A percentile compares a stretch with the other conserved stretches of the same genome.
These are phyloP conservation scores for Rhizopogon sp. DNA, from an alignment of 768 basidiomycete species.

Conservation along the genomic window DNA sequence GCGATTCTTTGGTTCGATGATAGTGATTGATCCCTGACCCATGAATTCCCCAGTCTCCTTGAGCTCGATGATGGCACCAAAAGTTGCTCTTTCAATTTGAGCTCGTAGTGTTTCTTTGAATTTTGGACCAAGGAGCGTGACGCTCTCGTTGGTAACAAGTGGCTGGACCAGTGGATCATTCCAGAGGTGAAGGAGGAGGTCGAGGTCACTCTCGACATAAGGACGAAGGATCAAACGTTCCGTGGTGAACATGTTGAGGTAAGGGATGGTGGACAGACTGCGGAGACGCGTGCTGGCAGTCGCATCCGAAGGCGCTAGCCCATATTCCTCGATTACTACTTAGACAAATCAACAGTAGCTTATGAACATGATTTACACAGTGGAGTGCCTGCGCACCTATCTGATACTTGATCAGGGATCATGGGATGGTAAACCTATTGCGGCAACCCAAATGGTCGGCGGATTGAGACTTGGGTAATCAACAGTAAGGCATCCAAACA, in stretches of 20 bases:
- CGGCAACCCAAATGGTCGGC: background rate
- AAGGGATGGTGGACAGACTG: background rate
- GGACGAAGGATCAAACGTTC: constrained; percentile 29
- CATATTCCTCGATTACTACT: background rate
- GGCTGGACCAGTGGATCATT: constrained; percentile 24
- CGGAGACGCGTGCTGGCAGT: too few species aligned
- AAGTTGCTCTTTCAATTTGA: constrained; percentile 20
- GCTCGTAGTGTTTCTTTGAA: constrained; percentile 14
- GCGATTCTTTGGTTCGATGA: constrained; percentile 21
- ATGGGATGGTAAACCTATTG: background rate
- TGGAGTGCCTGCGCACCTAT: background rate
- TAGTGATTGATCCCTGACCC: constrained; percentile 25
- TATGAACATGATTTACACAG: background rate
- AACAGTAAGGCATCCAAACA: too few species aligned
- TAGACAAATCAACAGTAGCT: background rate
- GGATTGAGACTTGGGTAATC: too few species aligned
- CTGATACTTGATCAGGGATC: background rate
- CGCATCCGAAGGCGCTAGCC: background rate
- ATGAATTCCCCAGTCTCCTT: constrained; percentile 26
- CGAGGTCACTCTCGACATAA: constrained; percentile 26
- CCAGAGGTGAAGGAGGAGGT: constrained; percentile 23
- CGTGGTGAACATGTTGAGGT: constrained; percentile 22
- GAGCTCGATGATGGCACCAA: constrained; percentile 24
- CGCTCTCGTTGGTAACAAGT: constrained; percentile 10
- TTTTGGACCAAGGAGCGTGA: constrained; percentile 11